These are phyloP conservation scores for Diaporthe velutina DNA, from an alignment of 2,329 filamentous ascomycete species.

Conservation along the genomic window DNA sequence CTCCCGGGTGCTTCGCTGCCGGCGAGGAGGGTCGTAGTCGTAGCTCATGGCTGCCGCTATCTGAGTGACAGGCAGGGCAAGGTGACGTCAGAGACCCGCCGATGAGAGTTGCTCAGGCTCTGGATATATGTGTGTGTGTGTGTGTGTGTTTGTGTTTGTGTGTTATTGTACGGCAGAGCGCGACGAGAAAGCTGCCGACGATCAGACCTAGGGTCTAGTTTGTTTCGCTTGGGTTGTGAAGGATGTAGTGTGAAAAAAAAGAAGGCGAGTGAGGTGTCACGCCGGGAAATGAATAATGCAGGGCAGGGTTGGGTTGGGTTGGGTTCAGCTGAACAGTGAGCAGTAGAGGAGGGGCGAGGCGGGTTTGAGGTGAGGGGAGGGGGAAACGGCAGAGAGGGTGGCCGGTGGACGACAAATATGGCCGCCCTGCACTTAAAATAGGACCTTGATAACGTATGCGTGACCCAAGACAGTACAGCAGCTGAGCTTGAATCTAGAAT, in stretches of 20 bases:
- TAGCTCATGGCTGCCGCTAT: constrained; percentile 57
- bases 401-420: constrained; percentile 20
- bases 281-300: constrained; percentile 26
- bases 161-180: neutral
- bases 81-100: constrained; percentile 38
- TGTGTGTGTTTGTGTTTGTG: neutral
- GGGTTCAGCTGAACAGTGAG: constrained; percentile 25
- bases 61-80: constrained; percentile 28
- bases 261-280: constrained; percentile 27
- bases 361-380: neutral
- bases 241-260: constrained; percentile 17
- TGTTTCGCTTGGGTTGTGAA: neutral
- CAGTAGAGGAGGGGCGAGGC: constrained; percentile 13
- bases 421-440: constrained; percentile 39
- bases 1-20: constrained; percentile 58
- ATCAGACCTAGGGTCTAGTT: constrained; percentile 13
- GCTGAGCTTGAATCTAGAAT: constrained; percentile 1
- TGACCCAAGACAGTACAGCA: constrained; percentile 8
- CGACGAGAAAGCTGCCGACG: neutral
- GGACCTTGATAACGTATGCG: constrained; percentile 33
- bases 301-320: constrained; percentile 16
- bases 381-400: neutral
- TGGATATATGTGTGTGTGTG: neutral
- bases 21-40: constrained; percentile 64
- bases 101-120: neutral